Evolutionary conservation across 306 rosid species (phyloP).

Genomic region (Prunus salicina): DNA sequence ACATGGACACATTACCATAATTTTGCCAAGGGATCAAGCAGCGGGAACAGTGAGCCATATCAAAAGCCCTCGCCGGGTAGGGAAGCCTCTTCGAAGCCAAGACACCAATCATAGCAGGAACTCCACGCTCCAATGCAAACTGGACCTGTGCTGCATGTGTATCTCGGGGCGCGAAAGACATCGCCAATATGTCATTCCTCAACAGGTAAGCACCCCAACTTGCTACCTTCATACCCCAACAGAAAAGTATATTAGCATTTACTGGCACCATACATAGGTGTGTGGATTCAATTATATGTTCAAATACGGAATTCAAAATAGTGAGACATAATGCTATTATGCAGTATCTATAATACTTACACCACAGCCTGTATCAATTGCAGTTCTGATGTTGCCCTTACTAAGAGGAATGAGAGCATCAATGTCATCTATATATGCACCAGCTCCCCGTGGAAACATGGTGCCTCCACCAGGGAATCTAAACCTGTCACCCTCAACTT

Average conservation of each 20-base stretch:
- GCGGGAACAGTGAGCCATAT: conserved; percentile 99
- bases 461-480: conserved; percentile 99
- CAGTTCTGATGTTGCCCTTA: conserved; percentile 70
- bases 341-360: conserved; percentile 45
- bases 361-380: conserved; percentile 98
- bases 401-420: conserved; percentile 78
- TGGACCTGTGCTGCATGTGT: conserved; percentile 97
- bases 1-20: conserved; percentile 38
- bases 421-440: conserved; percentile 86
- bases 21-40: conserved; percentile 83
- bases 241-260: conserved; percentile 18
- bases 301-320: no score
- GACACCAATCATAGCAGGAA: conserved; percentile 97
- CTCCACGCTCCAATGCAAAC: conserved; percentile 93
- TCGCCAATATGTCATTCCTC: conserved; percentile 71
- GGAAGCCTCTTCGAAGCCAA: conserved; percentile 84
- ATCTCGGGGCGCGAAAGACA: conserved; percentile 98
- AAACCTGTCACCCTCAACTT: conserved; percentile 79
- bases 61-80: conserved; percentile 91
- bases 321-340: not conserved
- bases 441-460: conserved; percentile 94
- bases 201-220: conserved; percentile 95
- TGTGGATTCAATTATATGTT: not conserved
- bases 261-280: not conserved
- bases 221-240: conserved; percentile 64